Evolutionary conservation across 2,329 filamentous ascomycete species (phyloP).

Genomic region (Hymenoscyphus linearis): DNA sequence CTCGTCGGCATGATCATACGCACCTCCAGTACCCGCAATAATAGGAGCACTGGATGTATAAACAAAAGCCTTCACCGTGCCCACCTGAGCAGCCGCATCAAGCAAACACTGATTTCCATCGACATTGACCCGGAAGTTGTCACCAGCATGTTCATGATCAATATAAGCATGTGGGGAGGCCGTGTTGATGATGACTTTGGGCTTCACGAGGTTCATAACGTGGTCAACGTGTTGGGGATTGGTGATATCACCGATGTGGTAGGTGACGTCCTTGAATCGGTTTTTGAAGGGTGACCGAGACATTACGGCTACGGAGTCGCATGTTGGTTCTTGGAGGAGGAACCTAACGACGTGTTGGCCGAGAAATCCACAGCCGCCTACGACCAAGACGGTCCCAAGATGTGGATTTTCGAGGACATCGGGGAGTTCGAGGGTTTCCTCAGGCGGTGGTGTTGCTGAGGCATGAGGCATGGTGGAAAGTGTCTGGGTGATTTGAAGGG

Average conservation of each 20-base stretch:
- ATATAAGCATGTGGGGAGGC: conserved; percentile 38
- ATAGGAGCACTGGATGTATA: conserved; percentile 23
- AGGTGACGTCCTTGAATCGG: conserved; percentile 34
- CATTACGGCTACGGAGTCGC: conserved; percentile 41
- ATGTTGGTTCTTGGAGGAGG: conserved; percentile 36
- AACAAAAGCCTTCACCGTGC: conserved; percentile 38
- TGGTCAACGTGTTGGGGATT: conserved; percentile 36
- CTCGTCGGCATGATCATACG: conserved; percentile 22
- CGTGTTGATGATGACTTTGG: conserved; percentile 45
- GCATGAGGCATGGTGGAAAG: not conserved
- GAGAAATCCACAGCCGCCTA: conserved; percentile 47
- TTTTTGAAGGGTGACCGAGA: conserved; percentile 39
- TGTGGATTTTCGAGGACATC: not conserved
- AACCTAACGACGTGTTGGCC: conserved; percentile 45
- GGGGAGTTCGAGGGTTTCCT: not conserved
- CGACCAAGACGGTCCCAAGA: conserved; percentile 33
- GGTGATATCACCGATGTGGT: conserved; percentile 46
- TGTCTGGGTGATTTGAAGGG: not conserved
- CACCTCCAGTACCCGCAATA: conserved; percentile 15
- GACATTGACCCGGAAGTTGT: conserved; percentile 41
- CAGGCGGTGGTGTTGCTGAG: not conserved
- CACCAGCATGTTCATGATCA: conserved; percentile 17
- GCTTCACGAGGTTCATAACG: conserved; percentile 39
- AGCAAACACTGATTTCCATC: conserved; percentile 45
- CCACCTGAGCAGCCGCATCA: conserved; percentile 40